Base-by-base conservation (phyloP, 306 rosid species). In the Erythrophleum fordii region DNA sequence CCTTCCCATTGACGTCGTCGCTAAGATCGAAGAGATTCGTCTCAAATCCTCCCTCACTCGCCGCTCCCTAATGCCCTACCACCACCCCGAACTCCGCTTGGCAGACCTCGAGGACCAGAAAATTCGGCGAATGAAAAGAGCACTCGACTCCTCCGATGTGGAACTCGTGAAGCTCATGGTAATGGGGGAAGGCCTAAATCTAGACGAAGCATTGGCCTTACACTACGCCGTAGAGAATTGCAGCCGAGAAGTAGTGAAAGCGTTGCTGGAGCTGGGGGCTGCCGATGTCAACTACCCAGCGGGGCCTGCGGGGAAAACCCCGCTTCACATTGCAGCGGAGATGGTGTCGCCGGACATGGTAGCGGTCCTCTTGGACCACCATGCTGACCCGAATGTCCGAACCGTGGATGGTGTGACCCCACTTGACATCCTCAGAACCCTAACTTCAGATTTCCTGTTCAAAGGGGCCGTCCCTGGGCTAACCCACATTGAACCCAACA, bases 391-490 rank as follows among this genome's bases (percentile, higher is more conserved):
- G 3, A 91, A 88, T 59, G 90, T 89, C 34, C 80, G 95, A 8
- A 91, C 91, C 0, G 82, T 91, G 2, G 90, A 87, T 8, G 95
- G 90, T 0, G 81, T 91, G 44, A 91, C 98, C 0, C 97, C 99
- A 0, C 84, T 96, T 0, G 99, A 96, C 78, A 91, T 93, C 0
- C 90, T 96, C 1, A 82, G 99, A 93, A 96, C 99, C 97, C 97
- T 96, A 90, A 96, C 99, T 2, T 96, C 99, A 0, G 99, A 96
- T 79, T 96, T 96, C 23, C 93, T 96, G 7, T 96, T 96, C 90
- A 96, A 96, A 84, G 99, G 99, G 13, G 99, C 99, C 2, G 97
- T 96, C 2, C 99, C 99, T 4, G 99, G 99, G 26, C 75, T 96
- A 13, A 89, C 97, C 2, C 98, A 96, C 84, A 93, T 93, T 0